Evolutionary conservation across 176 grass and related monocot genomes (phyloP).

Genomic region (Avena atlantica): DNA sequence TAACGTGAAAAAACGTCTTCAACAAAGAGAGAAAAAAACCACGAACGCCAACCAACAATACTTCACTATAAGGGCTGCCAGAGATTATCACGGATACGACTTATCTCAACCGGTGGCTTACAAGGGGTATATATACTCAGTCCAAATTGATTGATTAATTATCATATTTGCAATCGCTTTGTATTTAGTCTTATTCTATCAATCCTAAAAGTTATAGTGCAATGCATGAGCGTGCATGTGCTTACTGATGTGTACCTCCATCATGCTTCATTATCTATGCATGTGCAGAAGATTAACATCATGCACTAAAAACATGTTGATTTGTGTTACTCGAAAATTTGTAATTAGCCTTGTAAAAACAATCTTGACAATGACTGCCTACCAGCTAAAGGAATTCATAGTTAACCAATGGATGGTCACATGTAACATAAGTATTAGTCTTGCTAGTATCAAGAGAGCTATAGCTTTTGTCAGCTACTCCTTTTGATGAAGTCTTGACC

Average conservation of each 20-base stretch:
- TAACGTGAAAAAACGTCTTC: no score
- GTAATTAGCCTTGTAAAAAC: neutral
- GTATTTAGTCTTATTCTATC: conserved; percentile 35
- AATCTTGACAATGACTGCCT: neutral
- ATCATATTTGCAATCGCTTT: neutral
- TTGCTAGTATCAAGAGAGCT: conserved; percentile 11
- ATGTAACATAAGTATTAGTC: neutral
- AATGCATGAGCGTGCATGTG: conserved; percentile 22
- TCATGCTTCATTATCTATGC: neutral
- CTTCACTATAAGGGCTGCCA: no score
- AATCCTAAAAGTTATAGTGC: neutral
- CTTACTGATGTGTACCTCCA: neutral
- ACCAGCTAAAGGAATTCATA: no score
- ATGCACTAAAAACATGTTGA: neutral
- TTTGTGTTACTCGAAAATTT: neutral
- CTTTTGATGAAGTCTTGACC: conserved; percentile 27
- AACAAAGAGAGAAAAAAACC: no score
- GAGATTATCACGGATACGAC: no score
- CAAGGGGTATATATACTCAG: no score
- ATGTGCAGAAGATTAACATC: neutral
- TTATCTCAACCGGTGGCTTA: no score
- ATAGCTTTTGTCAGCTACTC: conserved; percentile 9
- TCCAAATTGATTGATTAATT: no score
- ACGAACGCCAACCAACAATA: no score
- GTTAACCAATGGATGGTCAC: conserved; percentile 3